phyloP scores from a whole-genome alignment of 495 filamentous ascomycete genomes.

The Hypoxylon fuscum region DNA sequence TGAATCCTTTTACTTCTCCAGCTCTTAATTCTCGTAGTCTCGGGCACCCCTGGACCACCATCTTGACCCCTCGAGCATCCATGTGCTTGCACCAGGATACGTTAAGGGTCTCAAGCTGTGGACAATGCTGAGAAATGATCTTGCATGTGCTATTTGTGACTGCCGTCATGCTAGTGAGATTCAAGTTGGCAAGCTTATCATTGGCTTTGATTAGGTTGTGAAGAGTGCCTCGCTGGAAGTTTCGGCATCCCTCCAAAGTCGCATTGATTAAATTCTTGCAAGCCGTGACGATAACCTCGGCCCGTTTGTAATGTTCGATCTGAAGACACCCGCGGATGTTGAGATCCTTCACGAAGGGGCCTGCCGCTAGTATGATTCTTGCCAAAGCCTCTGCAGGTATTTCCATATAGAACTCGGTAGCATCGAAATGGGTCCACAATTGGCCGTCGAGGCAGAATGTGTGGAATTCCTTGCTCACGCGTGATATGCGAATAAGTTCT shows the following conservation, averaged over 20 bases:
- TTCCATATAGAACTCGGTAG: slow-evolving; percentile 83
- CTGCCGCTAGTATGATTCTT: slow-evolving; percentile 84
- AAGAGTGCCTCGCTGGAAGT: slow-evolving; percentile 76
- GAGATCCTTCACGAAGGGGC: slow-evolving; percentile 88
- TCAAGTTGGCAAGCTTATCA: slow-evolving; percentile 78
- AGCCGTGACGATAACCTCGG: slow-evolving; percentile 76
- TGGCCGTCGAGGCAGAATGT: slow-evolving; percentile 94
- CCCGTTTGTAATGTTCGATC: slow-evolving; percentile 79
- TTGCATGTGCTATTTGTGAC: slow-evolving; percentile 88
- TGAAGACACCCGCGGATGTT: slow-evolving; percentile 72
- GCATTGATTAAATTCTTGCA: slow-evolving; percentile 89
- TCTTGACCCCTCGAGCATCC: slow-evolving; percentile 80
- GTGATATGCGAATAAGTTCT: slow-evolving; percentile 82
- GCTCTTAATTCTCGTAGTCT: slow-evolving; percentile 82
- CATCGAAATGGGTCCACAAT: slow-evolving; percentile 86
- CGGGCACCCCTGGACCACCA: slow-evolving; percentile 75
- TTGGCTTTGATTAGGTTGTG: slow-evolving; percentile 85
- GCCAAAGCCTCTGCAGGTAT: slow-evolving; percentile 85
- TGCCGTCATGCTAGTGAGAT: slow-evolving; percentile 79
- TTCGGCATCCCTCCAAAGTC: slow-evolving; percentile 86
- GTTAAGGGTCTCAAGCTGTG: slow-evolving; percentile 81
- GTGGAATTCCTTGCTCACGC: slow-evolving; percentile 83
- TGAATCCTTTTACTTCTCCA: slow-evolving; percentile 82
- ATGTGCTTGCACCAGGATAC: slow-evolving; percentile 91
- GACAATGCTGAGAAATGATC: slow-evolving; percentile 85